Evolutionary conservation across 148 eudicot species (phyloP), one percentile per base, ranked within the genome.

Genomic region (Amaranthus cruentus): DNA sequence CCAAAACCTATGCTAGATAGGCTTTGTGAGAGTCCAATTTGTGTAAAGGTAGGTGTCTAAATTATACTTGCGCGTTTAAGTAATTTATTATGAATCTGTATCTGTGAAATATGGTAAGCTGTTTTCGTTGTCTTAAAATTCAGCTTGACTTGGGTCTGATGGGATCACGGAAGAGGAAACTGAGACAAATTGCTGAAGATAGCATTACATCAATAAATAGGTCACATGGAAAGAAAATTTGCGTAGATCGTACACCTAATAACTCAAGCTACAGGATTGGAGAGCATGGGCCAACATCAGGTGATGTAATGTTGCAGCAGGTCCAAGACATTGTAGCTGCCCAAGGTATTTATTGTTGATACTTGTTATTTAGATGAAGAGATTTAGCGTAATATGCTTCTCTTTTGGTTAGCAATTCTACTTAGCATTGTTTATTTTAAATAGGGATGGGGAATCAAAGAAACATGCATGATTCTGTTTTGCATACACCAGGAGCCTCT

Each of bases 1-100:
- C 97, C 99, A 56, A 77, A 86, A 59, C 99, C 99, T 38, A 90
- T 87, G 77, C 84, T 92, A 73, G 96, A 90, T 56, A 88, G 85
- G 81, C 92, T 95, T 61, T 80, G 84, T 73, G 80, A 77, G 42
- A 77, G 76, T 68, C 86, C 79, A 62, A 79, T 68, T 74, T 77
- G 84, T 50, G 43, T 77, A 11, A 90, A 87, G 91, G 99, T 95
- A 82, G 38, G 18, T 15, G 10, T 5, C 28, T 48, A 61, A 14
- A 53, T 18, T 54, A n/a, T 63, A 14, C 18, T 63, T 52, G 9
- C 63, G 2, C 52, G 49, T 52, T 15, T 51, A 7, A 57, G 48
- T 43, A 28, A 28, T 28, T 28, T 28, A 28, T 28, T 28, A 9
- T 42, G 73, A 4, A 12, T 54, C 76, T 52, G 51, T n/a, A 69